Base-by-base conservation (phyloP, 2,329 filamentous ascomycete species). In the Cadophora malorum region DNA sequence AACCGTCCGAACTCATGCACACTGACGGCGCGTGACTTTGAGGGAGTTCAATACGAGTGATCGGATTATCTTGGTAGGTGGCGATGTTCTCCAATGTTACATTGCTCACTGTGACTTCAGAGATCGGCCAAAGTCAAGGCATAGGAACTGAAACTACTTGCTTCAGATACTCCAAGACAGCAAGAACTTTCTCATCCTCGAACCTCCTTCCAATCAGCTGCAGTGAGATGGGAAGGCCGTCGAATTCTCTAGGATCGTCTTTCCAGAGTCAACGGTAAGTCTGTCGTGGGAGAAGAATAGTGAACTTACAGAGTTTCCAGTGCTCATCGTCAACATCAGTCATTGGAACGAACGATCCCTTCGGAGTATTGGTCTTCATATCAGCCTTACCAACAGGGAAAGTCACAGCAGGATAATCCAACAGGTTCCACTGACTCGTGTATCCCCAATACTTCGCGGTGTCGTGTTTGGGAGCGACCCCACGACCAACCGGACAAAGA, bases 391-490 rank as follows among this genome's bases (percentile, higher is more conserved):
- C 79, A 1, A 85, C 86, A 0, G 90, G 90, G 74, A 92, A 90
- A 0, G 88, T 82, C 1, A 85, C 77, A 10, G 82, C 84, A 0
- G 90, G 87, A 76, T 90, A 91, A 76, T 92, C 89, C 1, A 92
- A 82, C 52, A 91, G 73, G 74, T 92, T 92, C 88, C 89, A 92
- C 69, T 88, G 84, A 0, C 84, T 80, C 0, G 88, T 90, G 72
- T 92, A 92, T 1, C 84, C 84, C 88, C 88, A 92, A 81, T 75
- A 90, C 73, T 63, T 80, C 79, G 69, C 86, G 78, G 65, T 86
- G 69, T 63, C 76, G 72, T 69, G 79, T 81, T 62, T 83, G 79
- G 81, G 84, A 23, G 85, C 85, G 1, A 81, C 81, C 1, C 83
- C 82, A 1, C 86, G 85, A 0, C 83, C 84, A 0, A 81, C 84